phyloP scores from a whole-genome alignment of 371 early-diverging fungal species.

The Mucor plumbeus region DNA sequence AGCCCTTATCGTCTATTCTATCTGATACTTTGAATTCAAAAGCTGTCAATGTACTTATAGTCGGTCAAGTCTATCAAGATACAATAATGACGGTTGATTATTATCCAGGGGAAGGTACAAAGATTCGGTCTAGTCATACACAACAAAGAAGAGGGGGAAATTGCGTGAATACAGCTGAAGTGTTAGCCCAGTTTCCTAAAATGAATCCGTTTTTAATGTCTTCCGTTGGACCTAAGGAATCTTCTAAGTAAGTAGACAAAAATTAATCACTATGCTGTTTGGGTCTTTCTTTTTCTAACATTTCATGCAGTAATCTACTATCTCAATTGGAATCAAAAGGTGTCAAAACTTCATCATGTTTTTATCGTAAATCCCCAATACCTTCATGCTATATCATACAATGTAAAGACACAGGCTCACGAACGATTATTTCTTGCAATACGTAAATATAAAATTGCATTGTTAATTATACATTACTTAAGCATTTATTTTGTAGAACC shows the following conservation, averaged over 20 bases:
- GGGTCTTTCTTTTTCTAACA: not conserved
- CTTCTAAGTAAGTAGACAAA: slow-evolving; percentile 36
- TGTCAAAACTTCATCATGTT: slow-evolving; percentile 23
- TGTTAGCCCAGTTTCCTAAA: slow-evolving; percentile 56
- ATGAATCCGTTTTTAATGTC: slow-evolving; percentile 44
- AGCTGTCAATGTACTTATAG: slow-evolving; percentile 31
- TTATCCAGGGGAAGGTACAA: slow-evolving; percentile 68
- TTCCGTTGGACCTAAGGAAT: slow-evolving; percentile 51
- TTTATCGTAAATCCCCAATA: slow-evolving; percentile 32
- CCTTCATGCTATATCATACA: slow-evolving; percentile 73
- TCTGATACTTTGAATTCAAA: slow-evolving; percentile 18
- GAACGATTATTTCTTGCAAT: slow-evolving; percentile 70
- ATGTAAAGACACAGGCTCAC: slow-evolving; percentile 50
- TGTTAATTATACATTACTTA: not conserved
- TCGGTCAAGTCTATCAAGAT: slow-evolving; percentile 61
- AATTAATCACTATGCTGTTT: not conserved
- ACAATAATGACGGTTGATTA: slow-evolving; percentile 54
- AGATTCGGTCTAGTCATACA: slow-evolving; percentile 59
- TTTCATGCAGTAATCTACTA: not conserved
- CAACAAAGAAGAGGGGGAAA: slow-evolving; percentile 71
- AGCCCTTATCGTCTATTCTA: slow-evolving; percentile 16
- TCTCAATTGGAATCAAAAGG: slow-evolving; percentile 21
- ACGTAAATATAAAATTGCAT: slow-evolving; percentile 26
- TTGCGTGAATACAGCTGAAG: slow-evolving; percentile 62
- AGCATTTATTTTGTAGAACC: slow-evolving; percentile 19